These are phyloP conservation scores for Glarea lozoyensis DNA, from an alignment of 495 filamentous ascomycete genomes.

Conservation along the genomic window DNA sequence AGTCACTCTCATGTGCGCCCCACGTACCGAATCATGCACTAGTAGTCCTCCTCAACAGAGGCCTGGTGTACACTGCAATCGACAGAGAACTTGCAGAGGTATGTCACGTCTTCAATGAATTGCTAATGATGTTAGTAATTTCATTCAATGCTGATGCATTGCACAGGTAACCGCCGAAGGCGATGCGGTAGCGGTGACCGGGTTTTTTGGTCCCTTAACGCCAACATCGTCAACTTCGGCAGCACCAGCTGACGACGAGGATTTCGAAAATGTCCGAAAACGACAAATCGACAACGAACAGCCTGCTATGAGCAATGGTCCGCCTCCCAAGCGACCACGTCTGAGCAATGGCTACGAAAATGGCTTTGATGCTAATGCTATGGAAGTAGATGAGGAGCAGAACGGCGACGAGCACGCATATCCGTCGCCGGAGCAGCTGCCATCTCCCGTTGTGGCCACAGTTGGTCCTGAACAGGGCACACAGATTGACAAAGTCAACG, in stretches of 20 bases:
- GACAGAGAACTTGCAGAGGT: conserved; percentile 54
- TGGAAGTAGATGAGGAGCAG: conserved; percentile 44
- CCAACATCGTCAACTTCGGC: conserved; percentile 7
- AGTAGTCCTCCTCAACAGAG: conserved; percentile 68
- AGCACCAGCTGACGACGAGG: conserved; percentile 23
- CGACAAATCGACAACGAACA: conserved; percentile 37
- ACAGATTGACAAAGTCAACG: conserved; percentile 57
- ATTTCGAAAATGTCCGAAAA: conserved; percentile 40
- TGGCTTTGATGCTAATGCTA: conserved; percentile 49
- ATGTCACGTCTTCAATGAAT: no score
- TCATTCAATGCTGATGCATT: neutral
- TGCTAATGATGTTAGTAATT: conserved; percentile 4
- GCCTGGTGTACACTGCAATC: conserved; percentile 63
- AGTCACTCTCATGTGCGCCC: conserved; percentile 64
- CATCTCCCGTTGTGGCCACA: conserved; percentile 45
- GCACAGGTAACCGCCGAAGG: conserved; percentile 10
- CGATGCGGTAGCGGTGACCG: conserved; percentile 3
- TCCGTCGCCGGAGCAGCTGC: conserved; percentile 46
- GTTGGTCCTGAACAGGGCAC: conserved; percentile 62
- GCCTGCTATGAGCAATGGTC: conserved; percentile 38
- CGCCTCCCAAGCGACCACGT: conserved; percentile 42
- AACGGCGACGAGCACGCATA: conserved; percentile 44
- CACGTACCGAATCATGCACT: conserved; percentile 69
- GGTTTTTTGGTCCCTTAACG: conserved; percentile 19
- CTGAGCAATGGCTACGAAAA: conserved; percentile 54